Percentiles rank a stretch among this genome's conserved stretches.
phyloP scores from a whole-genome alignment of 345 rosid species.

The Brassica cretica region DNA sequence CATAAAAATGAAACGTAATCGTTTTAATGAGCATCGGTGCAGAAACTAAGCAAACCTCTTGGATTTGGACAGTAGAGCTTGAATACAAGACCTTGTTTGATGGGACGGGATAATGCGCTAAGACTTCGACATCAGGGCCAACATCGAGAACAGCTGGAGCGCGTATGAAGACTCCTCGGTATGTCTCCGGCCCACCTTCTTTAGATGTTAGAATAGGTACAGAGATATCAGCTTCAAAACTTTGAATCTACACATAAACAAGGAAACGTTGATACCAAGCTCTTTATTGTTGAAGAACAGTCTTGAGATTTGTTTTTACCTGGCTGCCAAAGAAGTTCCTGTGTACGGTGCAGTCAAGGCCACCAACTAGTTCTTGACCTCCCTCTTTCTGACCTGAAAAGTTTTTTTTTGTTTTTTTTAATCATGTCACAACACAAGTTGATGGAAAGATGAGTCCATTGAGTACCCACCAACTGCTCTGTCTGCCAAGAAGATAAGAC shows the following conservation, averaged over 20 bases:
- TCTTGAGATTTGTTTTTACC: constrained; percentile 42
- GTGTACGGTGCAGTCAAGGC: constrained; percentile 84
- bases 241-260: constrained; percentile 62
- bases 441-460: background rate
- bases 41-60: constrained; percentile 56
- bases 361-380: constrained; percentile 90
- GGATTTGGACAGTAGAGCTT: constrained; percentile 72
- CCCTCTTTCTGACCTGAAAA: constrained; percentile 88
- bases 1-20: background rate
- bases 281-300: background rate
- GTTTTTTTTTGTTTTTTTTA: background rate
- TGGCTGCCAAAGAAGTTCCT: constrained; percentile 96
- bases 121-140: constrained; percentile 82
- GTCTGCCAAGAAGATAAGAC: constrained; percentile 91
- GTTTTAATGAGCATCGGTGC: constrained; percentile 11
- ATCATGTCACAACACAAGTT: background rate
- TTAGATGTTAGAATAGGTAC: constrained; percentile 69
- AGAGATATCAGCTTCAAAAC: constrained; percentile 85
- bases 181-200: constrained; percentile 90
- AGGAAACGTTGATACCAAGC: background rate
- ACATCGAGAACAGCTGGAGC: constrained; percentile 94
- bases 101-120: constrained; percentile 75
- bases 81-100: constrained; percentile 69
- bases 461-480: constrained; percentile 69
- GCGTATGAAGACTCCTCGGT: constrained; percentile 87